Evolutionary conservation across 805 yeast genomes (phyloP).

Genomic region (Metschnikowia koreensis): DNA sequence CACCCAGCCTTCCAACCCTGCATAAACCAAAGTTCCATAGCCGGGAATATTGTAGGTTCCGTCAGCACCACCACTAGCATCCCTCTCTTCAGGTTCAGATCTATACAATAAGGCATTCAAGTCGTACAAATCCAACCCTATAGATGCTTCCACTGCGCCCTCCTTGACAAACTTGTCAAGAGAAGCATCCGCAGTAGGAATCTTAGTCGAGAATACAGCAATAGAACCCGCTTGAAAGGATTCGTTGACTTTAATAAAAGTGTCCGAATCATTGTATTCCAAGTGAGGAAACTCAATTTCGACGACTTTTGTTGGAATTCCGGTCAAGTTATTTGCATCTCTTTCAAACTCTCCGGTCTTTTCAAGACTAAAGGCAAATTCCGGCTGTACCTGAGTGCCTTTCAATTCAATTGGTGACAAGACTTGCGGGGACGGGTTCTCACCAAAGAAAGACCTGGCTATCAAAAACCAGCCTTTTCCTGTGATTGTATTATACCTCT

Average conservation of each 20-base stretch:
- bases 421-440: slow-evolving; percentile 46
- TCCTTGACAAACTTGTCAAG: slow-evolving; percentile 65
- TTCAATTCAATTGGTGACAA: slow-evolving; percentile 56
- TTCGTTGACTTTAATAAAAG: slow-evolving; percentile 58
- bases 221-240: slow-evolving; percentile 87
- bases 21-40: slow-evolving; percentile 71
- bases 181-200: slow-evolving; percentile 60
- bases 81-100: slow-evolving; percentile 86
- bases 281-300: slow-evolving; percentile 52
- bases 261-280: slow-evolving; percentile 42
- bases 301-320: slow-evolving; percentile 64
- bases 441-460: slow-evolving; percentile 76
- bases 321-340: slow-evolving; percentile 45
- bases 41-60: slow-evolving; percentile 78
- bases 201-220: slow-evolving; percentile 72
- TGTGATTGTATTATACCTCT: slow-evolving; percentile 75
- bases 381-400: slow-evolving; percentile 58
- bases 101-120: slow-evolving; percentile 72
- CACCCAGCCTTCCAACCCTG: slow-evolving; percentile 94
- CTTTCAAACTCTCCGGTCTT: slow-evolving; percentile 49
- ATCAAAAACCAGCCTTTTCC: slow-evolving; percentile 88
- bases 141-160: slow-evolving; percentile 76
- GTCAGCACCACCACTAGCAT: slow-evolving; percentile 64
- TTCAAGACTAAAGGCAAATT: slow-evolving; percentile 57
- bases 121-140: slow-evolving; percentile 59